phyloP scores from a whole-genome alignment of 768 basidiomycete species.

The Kwoniella europaea region DNA sequence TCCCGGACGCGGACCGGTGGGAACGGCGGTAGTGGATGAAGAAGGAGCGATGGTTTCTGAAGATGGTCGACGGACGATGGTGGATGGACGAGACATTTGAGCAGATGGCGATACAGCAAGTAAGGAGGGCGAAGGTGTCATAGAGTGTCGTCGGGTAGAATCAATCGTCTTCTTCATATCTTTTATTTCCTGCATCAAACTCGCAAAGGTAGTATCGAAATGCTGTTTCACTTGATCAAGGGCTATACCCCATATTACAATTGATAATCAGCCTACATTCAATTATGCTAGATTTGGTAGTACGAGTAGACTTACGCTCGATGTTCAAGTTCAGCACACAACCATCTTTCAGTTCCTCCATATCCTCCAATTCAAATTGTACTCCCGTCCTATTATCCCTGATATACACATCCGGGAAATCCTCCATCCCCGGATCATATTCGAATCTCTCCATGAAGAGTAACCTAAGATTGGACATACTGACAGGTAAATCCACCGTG shows the following conservation, averaged over 20 bases:
- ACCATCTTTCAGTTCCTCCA: constrained; percentile 86
- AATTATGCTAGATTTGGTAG: too few species aligned
- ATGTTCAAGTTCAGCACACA: constrained; percentile 90
- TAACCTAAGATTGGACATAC: constrained; percentile 76
- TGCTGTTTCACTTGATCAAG: constrained; percentile 99
- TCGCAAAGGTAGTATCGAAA: constrained; percentile 87
- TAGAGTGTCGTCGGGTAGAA: constrained; percentile 64
- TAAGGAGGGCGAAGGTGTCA: constrained; percentile 49
- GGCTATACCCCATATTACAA: constrained; percentile 62
- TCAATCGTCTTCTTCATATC: constrained; percentile 76
- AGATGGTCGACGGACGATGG: constrained; percentile 62
- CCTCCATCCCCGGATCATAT: constrained; percentile 88
- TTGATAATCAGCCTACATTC: neutral
- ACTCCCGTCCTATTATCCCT: constrained; percentile 89
- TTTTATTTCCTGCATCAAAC: constrained; percentile 83
- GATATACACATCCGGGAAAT: constrained; percentile 94
- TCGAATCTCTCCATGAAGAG: constrained; percentile 94
- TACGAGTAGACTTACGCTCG: constrained; percentile 74
- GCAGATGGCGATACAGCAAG: constrained; percentile 42
- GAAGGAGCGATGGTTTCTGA: constrained; percentile 25
- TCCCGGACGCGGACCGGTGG: constrained; percentile 15
- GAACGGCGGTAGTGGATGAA: constrained; percentile 16
- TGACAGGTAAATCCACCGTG: constrained; percentile 67
- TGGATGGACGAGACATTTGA: constrained; percentile 64
- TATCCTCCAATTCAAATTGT: constrained; percentile 93